A percentile compares a stretch with the other conserved stretches of the same genome.
phyloP scores from a whole-genome alignment of 1,284 basidiomycete species.

The Paramarasmius palmivorus region DNA sequence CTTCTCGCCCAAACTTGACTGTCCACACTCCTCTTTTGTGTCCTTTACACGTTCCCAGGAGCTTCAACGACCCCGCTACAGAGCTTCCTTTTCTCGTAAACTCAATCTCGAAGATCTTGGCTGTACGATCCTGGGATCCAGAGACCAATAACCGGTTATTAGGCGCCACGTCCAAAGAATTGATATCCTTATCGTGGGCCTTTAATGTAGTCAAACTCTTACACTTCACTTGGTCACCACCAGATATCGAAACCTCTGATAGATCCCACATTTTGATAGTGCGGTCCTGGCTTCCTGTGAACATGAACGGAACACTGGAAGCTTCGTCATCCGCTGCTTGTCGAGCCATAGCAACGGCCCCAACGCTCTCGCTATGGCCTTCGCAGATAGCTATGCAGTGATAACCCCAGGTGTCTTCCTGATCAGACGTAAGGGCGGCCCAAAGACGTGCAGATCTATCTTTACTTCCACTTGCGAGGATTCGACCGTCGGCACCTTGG shows the following conservation, averaged over 20 bases:
- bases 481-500: conserved; percentile 60
- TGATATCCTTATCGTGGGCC: conserved; percentile 99
- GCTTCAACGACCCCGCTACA: conserved; percentile 66
- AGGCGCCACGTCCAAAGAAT: conserved; percentile 91
- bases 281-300: conserved; percentile 95
- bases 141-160: conserved; percentile 90
- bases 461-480: conserved; percentile 91
- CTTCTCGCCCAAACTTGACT: conserved; percentile 83
- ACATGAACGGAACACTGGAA: conserved; percentile 62
- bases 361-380: conserved; percentile 94
- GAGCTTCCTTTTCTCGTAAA: conserved; percentile 47
- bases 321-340: conserved; percentile 30
- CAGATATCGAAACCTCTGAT: conserved; percentile 40
- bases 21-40: conserved; percentile 98
- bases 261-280: conserved; percentile 99
- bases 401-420: conserved; percentile 54
- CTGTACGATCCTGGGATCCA: conserved; percentile 94
- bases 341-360: conserved; percentile 82
- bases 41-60: conserved; percentile 90
- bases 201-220: conserved; percentile 87
- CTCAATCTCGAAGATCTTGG: conserved; percentile 85
- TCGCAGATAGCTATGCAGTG: conserved; percentile 85
- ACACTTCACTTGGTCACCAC: conserved; percentile 47
- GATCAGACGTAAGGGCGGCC: conserved; percentile 46
- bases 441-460: conserved; percentile 90